Base-by-base conservation (phyloP, 306 rosid species). In the Cicer chorassanicum region DNA sequence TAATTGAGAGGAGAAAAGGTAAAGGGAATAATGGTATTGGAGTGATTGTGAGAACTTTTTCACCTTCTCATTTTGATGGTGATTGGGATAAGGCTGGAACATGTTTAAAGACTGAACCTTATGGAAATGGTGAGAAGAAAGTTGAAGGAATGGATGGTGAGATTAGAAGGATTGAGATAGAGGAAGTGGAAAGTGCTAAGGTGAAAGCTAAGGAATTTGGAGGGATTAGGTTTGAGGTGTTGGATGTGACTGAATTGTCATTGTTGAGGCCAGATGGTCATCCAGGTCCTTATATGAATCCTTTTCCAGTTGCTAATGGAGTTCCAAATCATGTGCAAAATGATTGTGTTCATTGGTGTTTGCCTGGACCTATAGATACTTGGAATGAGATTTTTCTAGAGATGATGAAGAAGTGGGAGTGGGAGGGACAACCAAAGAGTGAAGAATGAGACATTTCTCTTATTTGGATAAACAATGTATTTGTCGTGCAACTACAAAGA, bases 301-400 rank as follows among this genome's bases (percentile, higher is more conserved):
- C 84, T 21, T 85, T 80, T 62, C 96, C 94, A 18, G 83, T 86
- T 81, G 83, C 70, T 16, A 67, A 88, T 41, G 86, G 88, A 1
- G 70, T 84, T 19, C 34, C 13, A 8, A 81, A 86, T 48, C 54
- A 14, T 15, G 86, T 92, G 6, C 96, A 85, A 54, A 90, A 83
- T 63, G 97, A 92, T 68, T 92, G 96, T 72, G 87, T 87, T 29
- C 98, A 92, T 83, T 92, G 98, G 98, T 92, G 96, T 56, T 80
- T 92, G 80, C 98, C 96, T 0, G 93, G 96, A 6, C 87, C 96
- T 38, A 62, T 90, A 5, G 96, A 92, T 73, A 82, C 96, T 0
- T 92, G 98, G 98, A 92, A 90, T 88, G 91, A 86, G 50, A 87
- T 92, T 8, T 57, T 92, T 24, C 45, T 87, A 0, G 77, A 87